Base-by-base conservation (phyloP, 768 basidiomycete species). In the Daedaleopsis nitida region DNA sequence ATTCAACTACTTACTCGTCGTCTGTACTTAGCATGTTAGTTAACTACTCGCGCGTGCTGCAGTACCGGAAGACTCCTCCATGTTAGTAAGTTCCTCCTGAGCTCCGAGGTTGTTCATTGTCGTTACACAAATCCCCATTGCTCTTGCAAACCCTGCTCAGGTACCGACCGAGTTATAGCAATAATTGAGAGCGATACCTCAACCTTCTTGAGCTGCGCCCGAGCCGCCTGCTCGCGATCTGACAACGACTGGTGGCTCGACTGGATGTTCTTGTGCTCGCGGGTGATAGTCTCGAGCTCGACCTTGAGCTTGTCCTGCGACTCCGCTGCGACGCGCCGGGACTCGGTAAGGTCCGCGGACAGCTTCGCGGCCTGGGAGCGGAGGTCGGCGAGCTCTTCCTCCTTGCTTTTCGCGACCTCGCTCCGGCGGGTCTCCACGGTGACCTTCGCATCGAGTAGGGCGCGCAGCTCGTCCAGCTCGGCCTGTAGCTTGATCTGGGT, bases 331-430 rank as follows among this genome's bases (percentile, higher is more conserved):
- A 76, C 71, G 56, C 82, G 82, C 19, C 91, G 87, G 21, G 85
- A 81, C 16, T 87, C 84, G 37, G 81, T 79, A 16, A 95, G 79
- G 37, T 93, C 88, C 45, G 83, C 77, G 48, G 91, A 88, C 34
- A 92, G 75, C 43, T 81, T 79, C 19, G 71, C 69, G 21, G 83
- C 82, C 67, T 93, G 87, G 11, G 70, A 69, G 21, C 95, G 87
- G 7, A 99, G 79, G 34, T 86, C 81, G 0, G 75, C 72, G 12
- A 98, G 84, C 73, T 99, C 96, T 48, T 85, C 80, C 65, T 98
- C 95, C 68, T 88, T 92, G 74, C 90, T 89, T 73, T 87, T 88
- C 72, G 94, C 92, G 0, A 87, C 93, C 70, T 97, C 92, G 37
- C 81, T 83, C 17, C 92, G 84, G 34, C 88, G 87, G 10, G 85